phyloP scores from a whole-genome alignment of 1,139 yeast species.

The Blastobotrys capitulatus region DNA sequence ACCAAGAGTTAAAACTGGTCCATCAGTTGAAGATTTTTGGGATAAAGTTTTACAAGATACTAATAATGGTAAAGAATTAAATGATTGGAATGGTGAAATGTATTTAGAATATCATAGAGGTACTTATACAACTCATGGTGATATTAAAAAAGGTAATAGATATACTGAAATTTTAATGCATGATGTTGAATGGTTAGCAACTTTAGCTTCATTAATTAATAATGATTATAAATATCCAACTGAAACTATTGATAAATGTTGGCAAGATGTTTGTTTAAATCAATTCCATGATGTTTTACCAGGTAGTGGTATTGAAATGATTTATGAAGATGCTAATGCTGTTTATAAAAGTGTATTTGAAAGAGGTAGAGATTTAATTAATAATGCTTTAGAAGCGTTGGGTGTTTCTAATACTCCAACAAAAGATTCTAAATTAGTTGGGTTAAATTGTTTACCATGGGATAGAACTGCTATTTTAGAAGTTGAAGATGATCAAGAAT shows the following conservation, averaged over 20 bases:
- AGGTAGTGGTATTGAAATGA: conserved; percentile 93
- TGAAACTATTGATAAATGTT: conserved; percentile 56
- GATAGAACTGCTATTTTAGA: conserved; percentile 49
- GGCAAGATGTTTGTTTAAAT: conserved; percentile 87
- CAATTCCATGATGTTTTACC: conserved; percentile 97
- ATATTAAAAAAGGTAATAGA: conserved; percentile 76
- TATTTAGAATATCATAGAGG: conserved; percentile 96
- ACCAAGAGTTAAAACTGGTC: conserved; percentile 76
- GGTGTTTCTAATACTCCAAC: conserved; percentile 28
- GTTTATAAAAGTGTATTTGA: conserved; percentile 57
- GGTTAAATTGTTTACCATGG: conserved; percentile 68
- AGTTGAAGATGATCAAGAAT: conserved; percentile 19
- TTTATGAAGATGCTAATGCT: conserved; percentile 89
- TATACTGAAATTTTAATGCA: conserved; percentile 71
- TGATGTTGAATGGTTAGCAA: conserved; percentile 79
- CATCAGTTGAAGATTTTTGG: conserved; percentile 73
- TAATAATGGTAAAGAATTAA: conserved; percentile 59
- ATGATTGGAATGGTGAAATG: conserved; percentile 89
- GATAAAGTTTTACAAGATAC: conserved; percentile 59
- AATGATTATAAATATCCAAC: conserved; percentile 64
- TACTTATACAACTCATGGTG: conserved; percentile 90
- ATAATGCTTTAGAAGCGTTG: conserved; percentile 46
- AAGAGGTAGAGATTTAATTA: conserved; percentile 48
- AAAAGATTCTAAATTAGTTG: conserved; percentile 19
- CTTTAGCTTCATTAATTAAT: conserved; percentile 57